Conservation (phyloP, 2,329 filamentous ascomycete genomes). For the Pseudogymnoascus sp. region DNA sequence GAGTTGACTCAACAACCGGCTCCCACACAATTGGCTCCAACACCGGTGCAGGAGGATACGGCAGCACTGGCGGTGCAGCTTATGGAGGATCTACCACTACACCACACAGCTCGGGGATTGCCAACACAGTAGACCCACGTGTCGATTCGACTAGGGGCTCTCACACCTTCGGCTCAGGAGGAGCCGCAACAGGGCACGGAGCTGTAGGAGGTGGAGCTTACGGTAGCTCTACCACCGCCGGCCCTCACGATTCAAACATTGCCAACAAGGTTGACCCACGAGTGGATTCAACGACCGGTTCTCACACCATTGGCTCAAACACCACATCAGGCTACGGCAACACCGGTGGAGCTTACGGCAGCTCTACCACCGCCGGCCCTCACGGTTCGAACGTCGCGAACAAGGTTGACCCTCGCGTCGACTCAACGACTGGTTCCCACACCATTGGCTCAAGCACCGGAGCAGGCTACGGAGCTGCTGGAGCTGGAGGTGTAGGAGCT, state of each 20-base stretch:
- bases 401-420: constrained; percentile 45
- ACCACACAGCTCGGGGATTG: constrained; percentile 20
- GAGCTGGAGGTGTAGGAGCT: constrained; percentile 1
- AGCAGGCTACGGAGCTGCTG: constrained; percentile 14
- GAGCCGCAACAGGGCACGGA: neutral
- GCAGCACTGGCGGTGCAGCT: neutral
- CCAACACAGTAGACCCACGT: constrained; percentile 45
- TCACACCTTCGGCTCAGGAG: constrained; percentile 18
- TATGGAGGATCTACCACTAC: constrained; percentile 11
- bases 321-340: constrained; percentile 2
- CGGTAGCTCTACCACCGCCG: constrained; percentile 21
- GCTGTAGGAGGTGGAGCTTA: neutral
- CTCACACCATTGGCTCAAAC: constrained; percentile 1
- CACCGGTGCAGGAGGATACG: neutral
- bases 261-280: constrained; percentile 35
- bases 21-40: constrained; percentile 9
- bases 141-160: constrained; percentile 43
- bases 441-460: constrained; percentile 11
- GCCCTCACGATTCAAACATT: constrained; percentile 32
- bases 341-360: neutral
- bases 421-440: constrained; percentile 40
- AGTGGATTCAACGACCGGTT: constrained; percentile 23
- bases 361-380: constrained; percentile 14
- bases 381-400: constrained; percentile 31
- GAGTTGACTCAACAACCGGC: constrained; percentile 40